Percentiles rank a stretch among this genome's conserved stretches.
phyloP scores from a whole-genome alignment of 805 yeast genomes.

The Metschnikowia koreensis region DNA sequence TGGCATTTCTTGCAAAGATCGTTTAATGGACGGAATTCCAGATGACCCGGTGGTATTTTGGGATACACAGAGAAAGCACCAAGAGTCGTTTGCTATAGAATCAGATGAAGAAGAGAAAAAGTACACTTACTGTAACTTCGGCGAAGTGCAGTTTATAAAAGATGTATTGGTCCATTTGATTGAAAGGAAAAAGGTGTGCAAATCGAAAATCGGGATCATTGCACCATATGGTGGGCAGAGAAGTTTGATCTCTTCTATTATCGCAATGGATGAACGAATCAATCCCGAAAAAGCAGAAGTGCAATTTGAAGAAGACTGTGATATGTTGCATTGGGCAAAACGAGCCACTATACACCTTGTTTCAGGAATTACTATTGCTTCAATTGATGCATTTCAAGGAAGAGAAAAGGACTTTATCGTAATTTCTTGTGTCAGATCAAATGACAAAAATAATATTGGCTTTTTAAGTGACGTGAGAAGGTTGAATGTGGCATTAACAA shows the following conservation, averaged over 20 bases:
- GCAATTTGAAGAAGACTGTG: neutral
- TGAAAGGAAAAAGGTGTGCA: slow-evolving; percentile 65
- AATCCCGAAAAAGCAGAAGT: neutral
- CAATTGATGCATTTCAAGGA: slow-evolving; percentile 43
- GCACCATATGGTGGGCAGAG: slow-evolving; percentile 96
- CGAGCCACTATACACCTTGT: neutral
- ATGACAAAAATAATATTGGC: slow-evolving; percentile 38
- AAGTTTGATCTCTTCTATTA: slow-evolving; percentile 53
- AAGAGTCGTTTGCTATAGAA: slow-evolving; percentile 24
- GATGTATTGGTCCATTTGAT: slow-evolving; percentile 68
- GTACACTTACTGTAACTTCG: slow-evolving; percentile 76
- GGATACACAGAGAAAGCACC: slow-evolving; percentile 70
- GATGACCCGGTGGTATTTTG: slow-evolving; percentile 91
- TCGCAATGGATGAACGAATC: neutral
- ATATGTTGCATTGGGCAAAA: neutral
- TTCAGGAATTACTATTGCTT: slow-evolving; percentile 70
- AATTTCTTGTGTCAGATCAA: slow-evolving; percentile 44
- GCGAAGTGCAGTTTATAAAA: slow-evolving; percentile 89
- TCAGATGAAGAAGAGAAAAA: slow-evolving; percentile 78
- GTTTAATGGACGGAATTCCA: slow-evolving; percentile 72
- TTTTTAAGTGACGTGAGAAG: slow-evolving; percentile 43
- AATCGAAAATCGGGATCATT: slow-evolving; percentile 75
- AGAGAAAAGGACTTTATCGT: slow-evolving; percentile 44
- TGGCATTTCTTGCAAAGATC: slow-evolving; percentile 76
- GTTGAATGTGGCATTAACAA: slow-evolving; percentile 43